A percentile compares a stretch with the other conserved stretches of the same genome.
Evolutionary conservation across 1,139 yeast genomes (phyloP).

Genomic region (Scheffersomyces quercinus): DNA sequence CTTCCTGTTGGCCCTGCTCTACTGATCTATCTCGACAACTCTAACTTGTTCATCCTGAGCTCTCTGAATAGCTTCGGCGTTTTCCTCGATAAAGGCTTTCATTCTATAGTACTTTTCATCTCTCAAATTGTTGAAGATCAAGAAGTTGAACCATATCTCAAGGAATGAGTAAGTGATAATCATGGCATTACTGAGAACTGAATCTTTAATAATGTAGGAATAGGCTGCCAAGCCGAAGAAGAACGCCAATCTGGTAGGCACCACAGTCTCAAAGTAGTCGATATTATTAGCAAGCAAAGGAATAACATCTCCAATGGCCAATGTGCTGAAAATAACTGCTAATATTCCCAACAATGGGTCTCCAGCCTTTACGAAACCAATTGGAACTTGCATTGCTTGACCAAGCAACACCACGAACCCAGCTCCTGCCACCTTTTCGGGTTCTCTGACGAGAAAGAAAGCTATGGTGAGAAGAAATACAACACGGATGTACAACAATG

Average conservation of each 20-base stretch:
- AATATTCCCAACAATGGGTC: constrained; percentile 57
- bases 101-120: constrained; percentile 57
- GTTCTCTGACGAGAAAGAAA: constrained; percentile 43
- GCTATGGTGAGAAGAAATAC: constrained; percentile 46
- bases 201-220: constrained; percentile 42
- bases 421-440: constrained; percentile 40
- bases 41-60: constrained; percentile 30
- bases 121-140: constrained; percentile 61
- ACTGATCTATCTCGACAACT: constrained; percentile 24
- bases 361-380: constrained; percentile 30
- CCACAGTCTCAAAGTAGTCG: constrained; percentile 61
- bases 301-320: constrained; percentile 55
- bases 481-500: constrained; percentile 51
- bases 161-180: constrained; percentile 62
- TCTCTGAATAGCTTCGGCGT: constrained; percentile 32
- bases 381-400: constrained; percentile 49
- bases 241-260: constrained; percentile 63
- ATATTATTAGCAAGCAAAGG: constrained; percentile 59
- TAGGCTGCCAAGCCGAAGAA: constrained; percentile 55
- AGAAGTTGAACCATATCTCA: constrained; percentile 72
- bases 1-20: neutral
- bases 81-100: constrained; percentile 37
- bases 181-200: constrained; percentile 57
- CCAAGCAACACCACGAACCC: constrained; percentile 58
- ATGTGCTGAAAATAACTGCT: constrained; percentile 42